phyloP scores from a whole-genome alignment of 2,329 filamentous ascomycete species.

The Seiridium unicorne region DNA sequence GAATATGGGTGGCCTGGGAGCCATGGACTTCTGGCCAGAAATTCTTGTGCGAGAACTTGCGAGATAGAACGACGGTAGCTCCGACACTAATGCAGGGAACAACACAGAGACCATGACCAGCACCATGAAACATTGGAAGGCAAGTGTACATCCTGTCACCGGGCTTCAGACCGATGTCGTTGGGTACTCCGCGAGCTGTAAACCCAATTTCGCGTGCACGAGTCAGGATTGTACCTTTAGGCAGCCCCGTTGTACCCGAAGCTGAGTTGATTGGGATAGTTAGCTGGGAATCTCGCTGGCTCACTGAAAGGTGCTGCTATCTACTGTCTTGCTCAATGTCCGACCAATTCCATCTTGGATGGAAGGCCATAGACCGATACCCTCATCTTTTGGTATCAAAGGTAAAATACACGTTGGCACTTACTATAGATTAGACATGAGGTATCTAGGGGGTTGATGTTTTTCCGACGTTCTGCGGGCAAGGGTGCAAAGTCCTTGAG shows the following conservation, averaged over 20 bases:
- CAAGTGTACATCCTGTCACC: conserved; percentile 69
- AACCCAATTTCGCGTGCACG: conserved; percentile 32
- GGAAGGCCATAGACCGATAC: too few species aligned
- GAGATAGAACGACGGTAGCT: conserved; percentile 57
- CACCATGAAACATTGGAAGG: conserved; percentile 77
- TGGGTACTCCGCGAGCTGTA: conserved; percentile 11
- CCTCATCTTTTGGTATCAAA: too few species aligned
- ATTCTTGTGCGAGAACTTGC: conserved; percentile 64
- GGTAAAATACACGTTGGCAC: too few species aligned
- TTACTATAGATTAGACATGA: conserved; percentile 63
- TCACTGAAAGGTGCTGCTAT: too few species aligned
- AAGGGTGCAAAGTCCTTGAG: conserved; percentile 45
- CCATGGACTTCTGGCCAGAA: conserved; percentile 73
- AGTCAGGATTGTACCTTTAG: conserved; percentile 66
- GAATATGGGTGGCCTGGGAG: conserved; percentile 64
- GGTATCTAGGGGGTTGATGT: conserved; percentile 48
- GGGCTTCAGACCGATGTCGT: conserved; percentile 16
- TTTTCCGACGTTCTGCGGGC: conserved; percentile 50
- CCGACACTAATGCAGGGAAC: conserved; percentile 45
- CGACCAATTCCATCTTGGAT: too few species aligned
- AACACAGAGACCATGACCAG: conserved; percentile 58
- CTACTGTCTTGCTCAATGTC: too few species aligned
- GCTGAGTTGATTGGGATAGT: conserved; percentile 24
- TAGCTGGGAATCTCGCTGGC: too few species aligned
- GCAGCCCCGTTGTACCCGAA: conserved; percentile 71